Evolutionary conservation across 1,284 basidiomycete genomes (phyloP), one percentile per base, ranked within the genome.

Genomic region (Chalciporus sp.): DNA sequence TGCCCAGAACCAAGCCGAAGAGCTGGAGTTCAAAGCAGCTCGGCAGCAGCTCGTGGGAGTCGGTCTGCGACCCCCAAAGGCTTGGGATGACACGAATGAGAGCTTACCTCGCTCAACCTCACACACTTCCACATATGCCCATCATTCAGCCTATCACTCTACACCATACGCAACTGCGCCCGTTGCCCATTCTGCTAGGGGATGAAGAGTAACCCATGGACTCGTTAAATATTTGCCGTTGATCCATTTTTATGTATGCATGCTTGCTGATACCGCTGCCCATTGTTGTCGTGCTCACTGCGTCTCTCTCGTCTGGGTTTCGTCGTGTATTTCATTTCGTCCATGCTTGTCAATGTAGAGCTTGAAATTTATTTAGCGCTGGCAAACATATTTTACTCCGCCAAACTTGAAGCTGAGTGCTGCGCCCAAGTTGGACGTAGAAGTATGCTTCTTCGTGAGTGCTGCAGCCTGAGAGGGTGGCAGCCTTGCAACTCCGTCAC

Each of bases 1-100:
- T 17, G 88, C 88, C n/a, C 86, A 90, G 72, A 88, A 82, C 58
- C 84, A 87, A 61, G 80, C 83, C 50, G 89, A 92, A 69, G 90
- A 92, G 64, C 73, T 81, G 59, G 89, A 92, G 67, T 92, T 92
- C 71, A 86, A 81, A 62, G 82, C 84, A 42, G 89, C 88, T 49
- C 80, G 90, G 17, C 84, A 86, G 71, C 84, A 88, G 68, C 83
- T 92, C 35, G 85, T 83, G 1, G 77, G 79, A 59, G 81, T 92
- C 54, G 88, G 84, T 57, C 67, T 92, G 52, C 82, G 82, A 23
- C 89, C 89, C 39, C 89, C 89, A 49, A 87, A 83, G 68, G 78
- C 82, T 4, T 90, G 88, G 88, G 82, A 81, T 61, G 86, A 91
- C 14, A 91, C 77, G 31, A 78, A 76, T 51, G 65, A 72, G 47